These are phyloP conservation scores for Ophiostoma triangulosporum DNA, from an alignment of 2,329 filamentous ascomycete species.

Conservation along the genomic window DNA sequence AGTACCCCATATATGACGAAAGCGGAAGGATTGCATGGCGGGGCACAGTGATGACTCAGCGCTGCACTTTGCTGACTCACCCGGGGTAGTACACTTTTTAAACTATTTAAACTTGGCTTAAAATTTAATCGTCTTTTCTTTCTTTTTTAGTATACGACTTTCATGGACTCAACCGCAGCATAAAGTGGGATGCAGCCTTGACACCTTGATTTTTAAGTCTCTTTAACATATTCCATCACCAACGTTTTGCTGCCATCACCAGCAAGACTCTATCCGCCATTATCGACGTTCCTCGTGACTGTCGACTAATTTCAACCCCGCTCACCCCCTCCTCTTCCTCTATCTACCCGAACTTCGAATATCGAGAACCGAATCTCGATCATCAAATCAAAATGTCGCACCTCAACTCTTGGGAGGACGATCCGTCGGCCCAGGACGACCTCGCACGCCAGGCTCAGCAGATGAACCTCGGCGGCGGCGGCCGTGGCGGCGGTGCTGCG, in stretches of 20 bases:
- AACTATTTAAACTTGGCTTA: background rate
- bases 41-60: too few relatives aligned
- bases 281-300: background rate
- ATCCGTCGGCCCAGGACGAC: conserved; percentile 64
- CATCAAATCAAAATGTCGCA: conserved; percentile 36
- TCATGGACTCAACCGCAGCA: background rate
- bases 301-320: background rate
- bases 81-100: background rate
- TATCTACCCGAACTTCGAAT: background rate
- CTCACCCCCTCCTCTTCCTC: background rate
- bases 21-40: background rate
- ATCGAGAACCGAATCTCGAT: background rate
- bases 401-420: conserved; percentile 92
- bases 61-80: background rate
- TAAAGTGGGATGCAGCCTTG: background rate
- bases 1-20: background rate
- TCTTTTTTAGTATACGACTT: background rate
- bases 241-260: background rate
- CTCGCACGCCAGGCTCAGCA: conserved; percentile 66
- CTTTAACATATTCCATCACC: background rate
- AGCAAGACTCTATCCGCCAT: background rate
- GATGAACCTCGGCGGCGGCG: conserved; percentile 53
- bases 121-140: background rate
- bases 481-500: conserved; percentile 6
- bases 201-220: background rate